phyloP scores from a whole-genome alignment of 257 asterid genomes.

The Jacaranda mimosifolia region DNA sequence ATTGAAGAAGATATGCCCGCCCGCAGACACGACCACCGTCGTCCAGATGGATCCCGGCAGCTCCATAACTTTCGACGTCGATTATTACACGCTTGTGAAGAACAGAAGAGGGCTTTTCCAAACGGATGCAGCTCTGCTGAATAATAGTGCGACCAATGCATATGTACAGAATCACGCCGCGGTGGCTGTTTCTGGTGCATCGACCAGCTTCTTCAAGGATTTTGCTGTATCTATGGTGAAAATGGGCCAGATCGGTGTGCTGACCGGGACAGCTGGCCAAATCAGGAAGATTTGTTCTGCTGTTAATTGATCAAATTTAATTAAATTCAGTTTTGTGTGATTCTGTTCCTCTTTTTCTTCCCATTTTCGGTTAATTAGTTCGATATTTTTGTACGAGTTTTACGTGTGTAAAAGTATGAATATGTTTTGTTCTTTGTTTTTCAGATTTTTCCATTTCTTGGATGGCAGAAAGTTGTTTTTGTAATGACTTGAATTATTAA shows the following conservation, averaged over 20 bases:
- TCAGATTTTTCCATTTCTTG: too few species aligned
- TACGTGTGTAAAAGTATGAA: too few species aligned
- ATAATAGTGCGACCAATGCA: constrained; percentile 34
- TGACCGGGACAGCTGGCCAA: constrained; percentile 55
- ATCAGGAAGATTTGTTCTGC: constrained; percentile 53
- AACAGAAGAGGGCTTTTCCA: constrained; percentile 52
- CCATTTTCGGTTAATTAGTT: too few species aligned
- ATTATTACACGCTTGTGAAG: constrained; percentile 37
- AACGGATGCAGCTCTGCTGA: constrained; percentile 56
- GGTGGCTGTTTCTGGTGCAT: background rate
- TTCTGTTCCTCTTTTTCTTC: too few species aligned
- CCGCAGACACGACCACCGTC: constrained; percentile 39
- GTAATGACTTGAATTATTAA: too few species aligned
- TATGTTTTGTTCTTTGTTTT: too few species aligned
- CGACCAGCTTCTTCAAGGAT: constrained; percentile 41
- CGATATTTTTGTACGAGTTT: too few species aligned
- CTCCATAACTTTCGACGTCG: constrained; percentile 42
- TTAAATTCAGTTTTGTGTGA: too few species aligned
- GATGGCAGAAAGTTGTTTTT: too few species aligned
- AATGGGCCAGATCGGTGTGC: constrained; percentile 52
- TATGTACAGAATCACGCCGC: constrained; percentile 41
- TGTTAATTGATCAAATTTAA: constrained; percentile 24
- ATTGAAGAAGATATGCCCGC: constrained; percentile 41
- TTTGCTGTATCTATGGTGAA: constrained; percentile 58
- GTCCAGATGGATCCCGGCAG: constrained; percentile 68